Percentiles rank a stretch among this genome's conserved stretches.
Conservation (phyloP, 257 asterid species). For the Gentiana macrophylla region DNA sequence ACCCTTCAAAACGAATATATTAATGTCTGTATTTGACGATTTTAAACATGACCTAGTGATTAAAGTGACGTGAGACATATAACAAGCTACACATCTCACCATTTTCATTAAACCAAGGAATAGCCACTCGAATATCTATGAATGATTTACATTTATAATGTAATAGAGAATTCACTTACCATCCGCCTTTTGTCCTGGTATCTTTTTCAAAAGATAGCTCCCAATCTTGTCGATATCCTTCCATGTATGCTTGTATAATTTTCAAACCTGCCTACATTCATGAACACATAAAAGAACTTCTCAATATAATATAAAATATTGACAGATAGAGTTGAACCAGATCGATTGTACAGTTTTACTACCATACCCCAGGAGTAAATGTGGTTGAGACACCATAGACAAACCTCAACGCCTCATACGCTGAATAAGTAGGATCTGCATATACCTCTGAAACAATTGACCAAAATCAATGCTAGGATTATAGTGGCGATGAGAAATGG, state of each 20-base stretch:
- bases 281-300: conserved; percentile 5
- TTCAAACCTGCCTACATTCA: conserved; percentile 64
- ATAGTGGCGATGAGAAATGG: neutral
- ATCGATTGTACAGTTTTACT: neutral
- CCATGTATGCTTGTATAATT: conserved; percentile 66
- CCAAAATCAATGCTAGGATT: neutral
- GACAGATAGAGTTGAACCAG: neutral
- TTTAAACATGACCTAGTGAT: no score
- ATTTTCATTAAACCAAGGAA: no score
- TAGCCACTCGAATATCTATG: no score
- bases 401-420: conserved; percentile 66
- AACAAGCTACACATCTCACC: no score
- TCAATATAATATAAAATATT: conserved; percentile 1
- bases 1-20: no score
- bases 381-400: conserved; percentile 77
- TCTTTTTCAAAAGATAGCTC: conserved; percentile 85
- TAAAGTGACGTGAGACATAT: no score
- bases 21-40: no score
- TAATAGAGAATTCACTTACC: conserved; percentile 34
- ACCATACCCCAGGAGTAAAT: conserved; percentile 79
- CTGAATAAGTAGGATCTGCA: conserved; percentile 80
- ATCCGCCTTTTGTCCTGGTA: conserved; percentile 94
- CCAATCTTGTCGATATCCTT: conserved; percentile 97
- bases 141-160: no score
- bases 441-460: conserved; percentile 61